These are phyloP conservation scores for Simplicillium sp. DNA, from an alignment of 2,329 filamentous ascomycete species.

Conservation along the genomic window DNA sequence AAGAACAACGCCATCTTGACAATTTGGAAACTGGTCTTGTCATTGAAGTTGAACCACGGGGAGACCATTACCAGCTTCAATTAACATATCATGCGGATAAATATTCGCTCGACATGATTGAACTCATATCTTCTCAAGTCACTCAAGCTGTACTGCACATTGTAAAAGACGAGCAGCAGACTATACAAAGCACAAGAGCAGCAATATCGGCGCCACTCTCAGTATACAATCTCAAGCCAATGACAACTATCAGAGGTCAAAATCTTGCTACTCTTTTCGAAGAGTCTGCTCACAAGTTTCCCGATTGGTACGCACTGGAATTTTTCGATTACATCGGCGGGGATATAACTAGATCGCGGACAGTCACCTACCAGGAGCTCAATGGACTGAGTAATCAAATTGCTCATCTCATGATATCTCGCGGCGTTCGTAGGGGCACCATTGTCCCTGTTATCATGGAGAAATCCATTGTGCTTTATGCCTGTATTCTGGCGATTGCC, in stretches of 20 bases:
- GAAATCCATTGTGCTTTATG: slow-evolving; percentile 65
- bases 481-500: slow-evolving; percentile 61
- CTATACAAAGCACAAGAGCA: neutral
- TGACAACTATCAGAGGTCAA: slow-evolving; percentile 37
- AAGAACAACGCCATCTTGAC: slow-evolving; percentile 54
- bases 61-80: slow-evolving; percentile 29
- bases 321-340: slow-evolving; percentile 2
- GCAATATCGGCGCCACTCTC: neutral
- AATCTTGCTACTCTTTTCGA: slow-evolving; percentile 58
- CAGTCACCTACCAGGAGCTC: slow-evolving; percentile 54
- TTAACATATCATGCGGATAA: slow-evolving; percentile 36
- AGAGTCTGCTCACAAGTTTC: neutral
- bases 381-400: slow-evolving; percentile 56
- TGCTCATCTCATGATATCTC: slow-evolving; percentile 40
- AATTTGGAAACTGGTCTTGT: slow-evolving; percentile 67
- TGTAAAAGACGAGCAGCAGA: slow-evolving; percentile 12
- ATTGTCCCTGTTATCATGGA: slow-evolving; percentile 69
- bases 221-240: slow-evolving; percentile 43
- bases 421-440: slow-evolving; percentile 38
- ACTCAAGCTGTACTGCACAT: slow-evolving; percentile 33
- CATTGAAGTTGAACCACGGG: slow-evolving; percentile 62
- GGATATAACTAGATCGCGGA: slow-evolving; percentile 19
- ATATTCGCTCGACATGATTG: slow-evolving; percentile 46
- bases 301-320: neutral
- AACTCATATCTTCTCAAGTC: slow-evolving; percentile 52